These are phyloP conservation scores for Grosmannia penicillata DNA, from an alignment of 2,329 filamentous ascomycete species.

Conservation along the genomic window DNA sequence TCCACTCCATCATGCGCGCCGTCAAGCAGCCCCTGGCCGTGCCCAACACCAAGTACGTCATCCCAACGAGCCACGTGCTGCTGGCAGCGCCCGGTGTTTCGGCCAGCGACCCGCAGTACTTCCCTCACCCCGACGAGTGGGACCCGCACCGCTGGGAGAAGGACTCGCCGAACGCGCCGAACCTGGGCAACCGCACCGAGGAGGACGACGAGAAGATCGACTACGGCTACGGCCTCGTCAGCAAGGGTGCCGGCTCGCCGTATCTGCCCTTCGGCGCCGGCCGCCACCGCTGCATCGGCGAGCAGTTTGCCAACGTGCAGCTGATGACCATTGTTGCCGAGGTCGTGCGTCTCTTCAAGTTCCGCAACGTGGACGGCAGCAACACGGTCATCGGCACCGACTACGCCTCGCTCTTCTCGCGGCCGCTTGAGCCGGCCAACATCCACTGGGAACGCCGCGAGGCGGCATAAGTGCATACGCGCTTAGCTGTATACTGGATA, in stretches of 20 bases:
- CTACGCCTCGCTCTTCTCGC: slow-evolving; percentile 57
- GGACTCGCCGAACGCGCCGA: slow-evolving; percentile 40
- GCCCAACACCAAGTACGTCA: slow-evolving; percentile 66
- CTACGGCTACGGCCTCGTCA: slow-evolving; percentile 86
- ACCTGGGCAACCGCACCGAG: slow-evolving; percentile 25
- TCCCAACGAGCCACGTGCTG: slow-evolving; percentile 68
- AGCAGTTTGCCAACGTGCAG: slow-evolving; percentile 92
- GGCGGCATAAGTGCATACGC: slow-evolving; percentile 14
- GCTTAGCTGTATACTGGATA: neutral
- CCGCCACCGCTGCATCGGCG: slow-evolving; percentile 85
- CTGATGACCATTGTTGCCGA: slow-evolving; percentile 71
- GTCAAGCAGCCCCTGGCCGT: slow-evolving; percentile 81
- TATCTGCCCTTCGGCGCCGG: slow-evolving; percentile 93
- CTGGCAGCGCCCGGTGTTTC: slow-evolving; percentile 77
- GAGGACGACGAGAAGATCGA: slow-evolving; percentile 66
- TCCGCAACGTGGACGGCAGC: slow-evolving; percentile 60
- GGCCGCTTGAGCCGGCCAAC: slow-evolving; percentile 54
- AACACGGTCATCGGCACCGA: slow-evolving; percentile 53
- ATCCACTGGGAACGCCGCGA: slow-evolving; percentile 63
- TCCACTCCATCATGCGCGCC: slow-evolving; percentile 87
- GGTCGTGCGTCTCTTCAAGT: slow-evolving; percentile 65
- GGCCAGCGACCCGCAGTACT: slow-evolving; percentile 55
- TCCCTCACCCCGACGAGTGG: slow-evolving; percentile 72
- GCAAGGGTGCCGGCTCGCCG: slow-evolving; percentile 76
- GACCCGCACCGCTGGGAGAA: slow-evolving; percentile 84